phyloP scores from a whole-genome alignment of 257 asterid species.

The Solanum appendiculatum region DNA sequence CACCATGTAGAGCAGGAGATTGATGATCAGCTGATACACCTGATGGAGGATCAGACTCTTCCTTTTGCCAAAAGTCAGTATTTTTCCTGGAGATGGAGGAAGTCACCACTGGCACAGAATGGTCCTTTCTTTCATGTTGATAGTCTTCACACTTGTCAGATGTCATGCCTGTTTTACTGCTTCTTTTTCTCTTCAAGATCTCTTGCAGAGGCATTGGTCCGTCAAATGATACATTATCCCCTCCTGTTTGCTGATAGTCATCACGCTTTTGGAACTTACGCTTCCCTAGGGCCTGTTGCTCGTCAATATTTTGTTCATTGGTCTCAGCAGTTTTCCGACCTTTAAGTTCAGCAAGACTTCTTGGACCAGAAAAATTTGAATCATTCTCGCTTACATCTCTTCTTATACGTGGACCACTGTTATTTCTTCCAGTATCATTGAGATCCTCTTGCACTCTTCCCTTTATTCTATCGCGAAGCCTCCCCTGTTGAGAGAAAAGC shows the following conservation, averaged over 20 bases:
- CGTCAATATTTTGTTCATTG: slow-evolving; percentile 17
- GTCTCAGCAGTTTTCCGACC: slow-evolving; percentile 32
- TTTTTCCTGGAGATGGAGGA: neutral
- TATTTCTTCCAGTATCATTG: slow-evolving; percentile 27
- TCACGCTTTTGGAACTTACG: slow-evolving; percentile 41
- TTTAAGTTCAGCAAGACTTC: slow-evolving; percentile 72
- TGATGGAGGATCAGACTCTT: slow-evolving; percentile 13
- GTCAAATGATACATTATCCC: slow-evolving; percentile 44
- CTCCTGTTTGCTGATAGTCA: slow-evolving; percentile 30
- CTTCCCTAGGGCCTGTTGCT: slow-evolving; percentile 54
- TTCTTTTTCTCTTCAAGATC: slow-evolving; percentile 74
- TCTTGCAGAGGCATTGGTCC: slow-evolving; percentile 90
- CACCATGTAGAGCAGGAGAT: slow-evolving; percentile 2
- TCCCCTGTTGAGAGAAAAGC: slow-evolving; percentile 32
- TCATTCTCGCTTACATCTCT: slow-evolving; percentile 31
- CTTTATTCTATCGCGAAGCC: slow-evolving; percentile 50
- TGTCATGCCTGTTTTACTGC: slow-evolving; percentile 19
- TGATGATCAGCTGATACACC: neutral
- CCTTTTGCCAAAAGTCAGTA: slow-evolving; percentile 7
- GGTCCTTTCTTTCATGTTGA: slow-evolving; percentile 10
- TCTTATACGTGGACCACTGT: slow-evolving; percentile 29
- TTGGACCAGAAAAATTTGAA: slow-evolving; percentile 53
- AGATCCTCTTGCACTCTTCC: slow-evolving; percentile 47
- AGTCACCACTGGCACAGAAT: neutral
- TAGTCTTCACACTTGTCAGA: slow-evolving; percentile 10